Evolutionary conservation across 2,329 filamentous ascomycete genomes (phyloP), one percentile per base, ranked within the genome.

Genomic region (Ophiostoma piceae): DNA sequence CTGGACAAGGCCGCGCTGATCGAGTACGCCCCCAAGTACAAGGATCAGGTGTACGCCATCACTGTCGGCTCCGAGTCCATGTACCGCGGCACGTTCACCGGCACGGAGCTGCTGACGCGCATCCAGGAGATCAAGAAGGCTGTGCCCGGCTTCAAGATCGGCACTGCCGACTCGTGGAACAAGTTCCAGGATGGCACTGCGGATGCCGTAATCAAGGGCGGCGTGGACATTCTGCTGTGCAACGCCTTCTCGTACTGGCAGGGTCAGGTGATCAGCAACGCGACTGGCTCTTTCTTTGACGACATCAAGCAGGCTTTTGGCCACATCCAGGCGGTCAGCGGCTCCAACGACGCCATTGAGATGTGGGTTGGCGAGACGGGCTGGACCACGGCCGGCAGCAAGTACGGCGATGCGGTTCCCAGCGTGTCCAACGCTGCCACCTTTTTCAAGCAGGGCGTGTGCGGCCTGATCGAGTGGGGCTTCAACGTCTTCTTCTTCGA

Each of bases 211-310:
- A 69, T 69, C n/a, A 3, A 47, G 51, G 69, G 71, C 54, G 69
- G 68, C 51, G 71, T 64, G 22, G 71, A 71, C 35, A 70, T 71
- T 41, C 4, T 71, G 62, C 68, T 71, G n/a, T 71, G 71, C 71
- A 70, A 70, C 67, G 68, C 68, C 51, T 71, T 71, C 41, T 71
- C 68, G 16, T 71, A 71, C 71, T 71, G 68, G 71, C 71, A 70
- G 68, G 70, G 71, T 54, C 68, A 71, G 64, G 67, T 8, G 37
- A 70, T 72, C 29, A 16, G 11, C 64, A 70, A 70, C 69, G 68
- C 68, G 6, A 70, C 67, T 2, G 62, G 26, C 67, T 70, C 62
- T 62, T 71, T 70, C 67, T 67, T 70, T n/a, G 68, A 70, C 67
- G 71, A 71, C 68, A 37, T 70, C 22, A 32, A 51, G 67, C 71